A percentile compares a stretch with the other conserved stretches of the same genome.
Evolutionary conservation across 768 basidiomycete species (phyloP).

Genomic region (Macrolepiota albuminosa): DNA sequence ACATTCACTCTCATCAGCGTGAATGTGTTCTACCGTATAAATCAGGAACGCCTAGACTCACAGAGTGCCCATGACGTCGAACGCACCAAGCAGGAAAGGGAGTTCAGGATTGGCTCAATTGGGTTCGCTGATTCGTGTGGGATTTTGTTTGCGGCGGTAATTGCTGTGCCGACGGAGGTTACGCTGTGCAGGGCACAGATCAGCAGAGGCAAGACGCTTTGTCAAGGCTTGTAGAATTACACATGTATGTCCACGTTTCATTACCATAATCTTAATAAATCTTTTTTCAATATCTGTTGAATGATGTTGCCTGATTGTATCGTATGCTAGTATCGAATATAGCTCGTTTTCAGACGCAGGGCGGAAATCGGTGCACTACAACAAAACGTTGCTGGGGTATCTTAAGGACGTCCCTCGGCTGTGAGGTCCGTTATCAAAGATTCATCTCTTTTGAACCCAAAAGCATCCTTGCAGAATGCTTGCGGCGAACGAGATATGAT

Average conservation of each 20-base stretch:
- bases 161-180: constrained; percentile 73
- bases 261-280: not conserved
- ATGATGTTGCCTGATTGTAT: no score
- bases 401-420: no score
- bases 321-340: no score
- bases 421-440: not conserved
- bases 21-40: constrained; percentile 81
- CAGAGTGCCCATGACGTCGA: constrained; percentile 46
- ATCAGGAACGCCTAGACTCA: constrained; percentile 59
- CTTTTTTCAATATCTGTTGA: not conserved
- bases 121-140: constrained; percentile 83
- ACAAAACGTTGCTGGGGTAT: no score
- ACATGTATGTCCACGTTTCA: not conserved
- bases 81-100: constrained; percentile 67
- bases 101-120: constrained; percentile 88
- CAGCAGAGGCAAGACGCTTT: constrained; percentile 63
- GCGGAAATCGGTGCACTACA: no score
- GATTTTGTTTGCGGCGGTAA: constrained; percentile 56
- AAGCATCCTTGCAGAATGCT: not conserved
- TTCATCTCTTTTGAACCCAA: not conserved
- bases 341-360: no score
- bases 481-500: not conserved
- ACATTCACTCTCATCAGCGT: constrained; percentile 43
- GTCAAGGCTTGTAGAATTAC: constrained; percentile 48
- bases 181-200: constrained; percentile 73